Evolutionary conservation across 75 land plant genomes (phyloP).

Genomic region (Cupressus sempervirens): DNA sequence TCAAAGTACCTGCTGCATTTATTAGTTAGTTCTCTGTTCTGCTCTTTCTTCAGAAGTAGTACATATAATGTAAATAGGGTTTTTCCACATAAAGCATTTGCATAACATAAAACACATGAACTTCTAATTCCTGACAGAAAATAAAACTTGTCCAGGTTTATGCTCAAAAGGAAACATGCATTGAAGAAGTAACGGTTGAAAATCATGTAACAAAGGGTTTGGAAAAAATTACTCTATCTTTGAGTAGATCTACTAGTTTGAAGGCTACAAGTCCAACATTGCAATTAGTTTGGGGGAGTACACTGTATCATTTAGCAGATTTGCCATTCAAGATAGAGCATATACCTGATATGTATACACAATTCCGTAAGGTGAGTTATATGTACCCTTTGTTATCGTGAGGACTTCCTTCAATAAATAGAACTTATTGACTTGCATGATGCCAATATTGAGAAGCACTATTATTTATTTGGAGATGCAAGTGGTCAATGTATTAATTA

Average conservation of each 20-base stretch:
- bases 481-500: neutral
- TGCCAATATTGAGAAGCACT: neutral
- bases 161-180: constrained; percentile 95
- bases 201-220: constrained; percentile 39
- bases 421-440: neutral
- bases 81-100: neutral
- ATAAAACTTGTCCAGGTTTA: constrained; percentile 55
- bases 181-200: constrained; percentile 85
- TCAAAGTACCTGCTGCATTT: neutral
- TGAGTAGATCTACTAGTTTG: constrained; percentile 5
- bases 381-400: neutral
- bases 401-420: neutral
- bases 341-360: constrained; percentile 93
- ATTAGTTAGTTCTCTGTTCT: neutral
- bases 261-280: constrained; percentile 24
- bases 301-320: constrained; percentile 90
- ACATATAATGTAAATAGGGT: neutral
- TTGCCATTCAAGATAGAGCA: constrained; percentile 59
- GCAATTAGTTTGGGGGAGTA: constrained; percentile 88
- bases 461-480: neutral
- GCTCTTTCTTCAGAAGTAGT: neutral
- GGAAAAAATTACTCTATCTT: constrained; percentile 21
- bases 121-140: neutral
- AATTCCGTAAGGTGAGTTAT: constrained; percentile 80
- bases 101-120: neutral